Conservation (phyloP, 306 rosid genomes). For the Castanospermum australe region DNA sequence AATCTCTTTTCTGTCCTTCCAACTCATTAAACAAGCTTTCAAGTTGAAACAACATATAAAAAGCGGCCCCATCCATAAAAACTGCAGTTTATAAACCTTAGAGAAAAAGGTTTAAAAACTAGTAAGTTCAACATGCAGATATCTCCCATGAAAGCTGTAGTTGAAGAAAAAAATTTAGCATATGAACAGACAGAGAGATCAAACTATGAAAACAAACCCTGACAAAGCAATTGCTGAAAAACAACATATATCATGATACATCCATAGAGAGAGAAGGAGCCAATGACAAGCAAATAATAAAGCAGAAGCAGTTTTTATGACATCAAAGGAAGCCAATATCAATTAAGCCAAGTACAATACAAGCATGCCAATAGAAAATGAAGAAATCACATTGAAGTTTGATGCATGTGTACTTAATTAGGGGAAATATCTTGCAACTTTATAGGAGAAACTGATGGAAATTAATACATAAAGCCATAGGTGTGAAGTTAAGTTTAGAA, state of each 20-base stretch:
- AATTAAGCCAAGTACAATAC: background rate
- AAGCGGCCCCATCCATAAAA: background rate
- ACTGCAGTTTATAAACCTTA: background rate
- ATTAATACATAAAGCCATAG: background rate
- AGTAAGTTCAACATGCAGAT: background rate
- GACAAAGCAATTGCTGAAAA: conserved; percentile 4
- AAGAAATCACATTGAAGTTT: conserved; percentile 1
- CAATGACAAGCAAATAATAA: background rate
- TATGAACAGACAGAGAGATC: background rate
- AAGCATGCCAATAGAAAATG: background rate
- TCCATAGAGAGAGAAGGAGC: background rate
- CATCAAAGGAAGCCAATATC: background rate
- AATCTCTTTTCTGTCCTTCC: background rate
- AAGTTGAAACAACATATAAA: background rate
- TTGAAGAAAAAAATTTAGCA: background rate
- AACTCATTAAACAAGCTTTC: background rate
- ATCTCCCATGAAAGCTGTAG: background rate
- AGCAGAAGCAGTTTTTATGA: background rate
- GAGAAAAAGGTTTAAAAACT: background rate
- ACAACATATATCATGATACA: background rate
- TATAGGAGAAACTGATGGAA: background rate
- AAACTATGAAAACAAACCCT: background rate
- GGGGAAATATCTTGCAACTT: background rate
- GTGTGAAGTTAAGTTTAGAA: background rate
- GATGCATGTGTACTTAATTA: background rate